Base-by-base conservation (phyloP, 371 early-diverging fungal species). In the Capniomyces stellatus region DNA sequence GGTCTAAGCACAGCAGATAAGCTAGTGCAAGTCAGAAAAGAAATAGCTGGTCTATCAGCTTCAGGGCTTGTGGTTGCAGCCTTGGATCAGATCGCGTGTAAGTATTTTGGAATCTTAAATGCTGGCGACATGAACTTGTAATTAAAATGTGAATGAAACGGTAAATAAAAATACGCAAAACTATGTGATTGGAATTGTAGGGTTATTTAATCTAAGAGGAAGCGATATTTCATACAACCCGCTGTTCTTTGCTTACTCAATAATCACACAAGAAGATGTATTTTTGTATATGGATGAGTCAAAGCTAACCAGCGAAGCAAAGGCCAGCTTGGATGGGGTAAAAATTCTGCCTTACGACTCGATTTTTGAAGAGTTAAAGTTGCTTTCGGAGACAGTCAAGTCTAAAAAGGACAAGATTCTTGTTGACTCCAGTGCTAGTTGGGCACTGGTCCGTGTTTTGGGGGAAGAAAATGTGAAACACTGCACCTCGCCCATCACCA, bases 181-280 rank as follows among this genome's bases (percentile, higher is more conserved):
- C 19, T 40, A 40, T 40, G 13, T 40, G 13, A 40, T n/a, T 40
- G 40, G 40, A 15, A 40, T 40, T 40, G 13, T 13, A 15, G 70
- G 98, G 98, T 69, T 99, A 47, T 88, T 93, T 63, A 98, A 98
- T 64, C 71, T 98, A 58, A 82, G 99, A 57, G 99, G 98, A n/a
- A 82, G 78, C 6, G 99, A 99, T 66, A 88, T 99, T 48, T 74
- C 76, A 28, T 98, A 85, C 73, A 98, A 97, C 69, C 97, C 98
- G 1, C 92, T 98, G 8, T 98, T 99, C 69, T 95, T 90, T 64
- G 70, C 96, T 2, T 98, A 93, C 64, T 78, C 87, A 3, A 55
- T 87, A 21, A 69, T 99, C 28, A 84, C 92, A 13, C 59, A 64
- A 46, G 67, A 74, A 31, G 67, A 73, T 4, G 77, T 74, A 29